Conservation (phyloP, 768 basidiomycete species). For the Podaxis sp. region DNA sequence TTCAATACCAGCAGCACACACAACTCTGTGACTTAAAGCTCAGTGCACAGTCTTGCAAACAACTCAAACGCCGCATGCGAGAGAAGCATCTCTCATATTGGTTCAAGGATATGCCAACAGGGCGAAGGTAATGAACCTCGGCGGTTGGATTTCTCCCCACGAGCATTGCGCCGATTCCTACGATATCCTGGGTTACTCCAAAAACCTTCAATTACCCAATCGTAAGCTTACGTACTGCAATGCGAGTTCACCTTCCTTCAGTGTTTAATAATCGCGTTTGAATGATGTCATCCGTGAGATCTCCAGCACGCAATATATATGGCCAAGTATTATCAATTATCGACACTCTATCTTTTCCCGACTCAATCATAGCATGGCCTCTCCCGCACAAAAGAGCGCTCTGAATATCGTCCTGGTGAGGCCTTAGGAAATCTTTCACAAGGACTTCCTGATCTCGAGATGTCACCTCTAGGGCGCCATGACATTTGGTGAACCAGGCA, state of each 20-base stretch:
- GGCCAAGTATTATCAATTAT: not conserved
- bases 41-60: not conserved
- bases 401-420: slow-evolving; percentile 50
- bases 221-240: no score
- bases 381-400: slow-evolving; percentile 30
- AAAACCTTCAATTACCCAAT: no score
- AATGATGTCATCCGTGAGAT: not conserved
- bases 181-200: no score
- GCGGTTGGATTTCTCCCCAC: no score
- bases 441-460: not conserved
- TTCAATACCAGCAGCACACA: not conserved
- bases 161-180: no score
- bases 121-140: no score
- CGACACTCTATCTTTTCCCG: not conserved
- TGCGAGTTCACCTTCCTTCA: no score
- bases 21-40: not conserved
- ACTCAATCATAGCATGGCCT: slow-evolving; percentile 16
- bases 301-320: not conserved
- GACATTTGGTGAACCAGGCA: slow-evolving; percentile 49
- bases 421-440: not conserved
- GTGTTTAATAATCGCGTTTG: no score
- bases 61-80: no score
- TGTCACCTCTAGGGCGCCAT: slow-evolving; percentile 39
- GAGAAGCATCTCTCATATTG: no score
- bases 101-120: no score